Evolutionary conservation across 2,329 filamentous ascomycete species (phyloP).

Genomic region (Juglanconis oblonga): DNA sequence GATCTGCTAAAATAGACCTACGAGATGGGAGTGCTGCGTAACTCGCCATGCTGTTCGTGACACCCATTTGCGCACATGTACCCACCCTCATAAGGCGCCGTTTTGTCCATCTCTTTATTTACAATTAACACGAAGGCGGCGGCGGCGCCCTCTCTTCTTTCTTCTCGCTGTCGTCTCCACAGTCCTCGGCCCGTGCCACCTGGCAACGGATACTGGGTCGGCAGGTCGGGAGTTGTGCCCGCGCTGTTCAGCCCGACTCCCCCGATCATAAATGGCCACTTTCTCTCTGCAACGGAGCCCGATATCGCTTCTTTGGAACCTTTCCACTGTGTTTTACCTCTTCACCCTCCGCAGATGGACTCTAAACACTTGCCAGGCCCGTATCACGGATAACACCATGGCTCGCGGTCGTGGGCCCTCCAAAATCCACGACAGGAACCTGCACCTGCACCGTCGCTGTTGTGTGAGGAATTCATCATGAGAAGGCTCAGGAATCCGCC

Average conservation of each 20-base stretch:
- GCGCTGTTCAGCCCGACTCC: constrained; percentile 34
- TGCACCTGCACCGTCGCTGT: constrained; percentile 14
- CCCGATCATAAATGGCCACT: constrained; percentile 31
- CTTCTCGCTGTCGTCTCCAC: constrained; percentile 8
- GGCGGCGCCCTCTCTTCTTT: not conserved
- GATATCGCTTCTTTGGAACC: too few species aligned
- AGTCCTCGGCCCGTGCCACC: constrained; percentile 8
- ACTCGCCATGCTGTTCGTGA: too few species aligned
- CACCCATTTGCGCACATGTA: too few species aligned
- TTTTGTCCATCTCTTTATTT: too few species aligned
- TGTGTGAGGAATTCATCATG: constrained; percentile 23
- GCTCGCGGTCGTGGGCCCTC: constrained; percentile 36
- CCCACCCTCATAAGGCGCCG: too few species aligned
- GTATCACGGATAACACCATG: constrained; percentile 37
- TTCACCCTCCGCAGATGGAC: too few species aligned
- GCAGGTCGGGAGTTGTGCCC: constrained; percentile 5
- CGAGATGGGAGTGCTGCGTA: too few species aligned
- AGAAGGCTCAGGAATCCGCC: constrained; percentile 30
- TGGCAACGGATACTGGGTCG: constrained; percentile 11
- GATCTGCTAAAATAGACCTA: too few species aligned
- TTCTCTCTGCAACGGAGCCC: too few species aligned
- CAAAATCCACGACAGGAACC: constrained; percentile 29
- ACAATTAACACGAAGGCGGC: too few species aligned
- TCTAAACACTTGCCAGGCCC: constrained; percentile 20
- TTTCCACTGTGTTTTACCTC: too few species aligned